Percentiles rank a stretch among this genome's conserved stretches.
phyloP scores from a whole-genome alignment of 257 asterid species.

The Capsicum chinense region DNA sequence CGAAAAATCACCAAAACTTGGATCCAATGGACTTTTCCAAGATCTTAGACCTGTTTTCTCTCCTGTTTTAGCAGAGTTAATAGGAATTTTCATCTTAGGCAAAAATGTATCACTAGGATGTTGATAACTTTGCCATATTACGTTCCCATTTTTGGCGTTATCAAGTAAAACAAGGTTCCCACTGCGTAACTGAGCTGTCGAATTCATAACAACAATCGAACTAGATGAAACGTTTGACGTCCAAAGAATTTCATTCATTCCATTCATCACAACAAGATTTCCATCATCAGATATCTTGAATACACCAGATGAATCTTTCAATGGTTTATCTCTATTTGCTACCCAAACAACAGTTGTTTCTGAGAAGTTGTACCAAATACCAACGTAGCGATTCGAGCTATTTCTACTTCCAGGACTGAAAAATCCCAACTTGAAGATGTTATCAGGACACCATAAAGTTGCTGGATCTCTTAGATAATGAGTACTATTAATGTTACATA shows the following conservation, averaged over 20 bases:
- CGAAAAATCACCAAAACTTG: constrained; percentile 42
- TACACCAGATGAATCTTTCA: constrained; percentile 28
- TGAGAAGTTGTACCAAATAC: constrained; percentile 40
- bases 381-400: constrained; percentile 47
- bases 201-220: neutral
- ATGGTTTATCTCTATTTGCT: neutral
- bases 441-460: constrained; percentile 33
- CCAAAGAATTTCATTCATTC: neutral
- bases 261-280: constrained; percentile 6
- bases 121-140: constrained; percentile 51
- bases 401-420: constrained; percentile 40
- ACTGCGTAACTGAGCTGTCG: neutral
- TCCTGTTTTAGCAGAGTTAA: constrained; percentile 37
- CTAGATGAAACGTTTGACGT: neutral
- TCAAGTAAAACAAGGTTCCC: constrained; percentile 38
- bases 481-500: constrained; percentile 37
- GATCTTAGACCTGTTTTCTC: constrained; percentile 43
- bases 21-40: constrained; percentile 45
- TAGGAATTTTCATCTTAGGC: constrained; percentile 44
- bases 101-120: constrained; percentile 45
- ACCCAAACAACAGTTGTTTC: neutral
- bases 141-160: constrained; percentile 25
- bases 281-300: constrained; percentile 18
- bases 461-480: constrained; percentile 36
- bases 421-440: constrained; percentile 44